Evolutionary conservation across 1,284 basidiomycete genomes (phyloP), one percentile per base, ranked within the genome.

Genomic region (Marasmius fiardii): DNA sequence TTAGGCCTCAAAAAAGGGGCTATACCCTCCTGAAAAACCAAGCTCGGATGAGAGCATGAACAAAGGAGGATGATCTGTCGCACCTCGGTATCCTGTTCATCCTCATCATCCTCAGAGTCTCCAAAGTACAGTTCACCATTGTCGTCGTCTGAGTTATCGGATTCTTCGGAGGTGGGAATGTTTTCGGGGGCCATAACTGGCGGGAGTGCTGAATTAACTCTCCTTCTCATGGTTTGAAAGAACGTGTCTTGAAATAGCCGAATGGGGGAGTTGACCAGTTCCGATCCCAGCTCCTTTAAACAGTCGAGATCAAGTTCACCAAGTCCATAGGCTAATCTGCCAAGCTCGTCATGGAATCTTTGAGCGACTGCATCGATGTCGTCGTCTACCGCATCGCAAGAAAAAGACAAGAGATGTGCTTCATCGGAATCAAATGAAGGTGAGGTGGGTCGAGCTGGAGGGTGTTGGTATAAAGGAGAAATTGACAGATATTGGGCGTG

Each of bases 401-500:
- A 31, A 16, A 58, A 51, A 20, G 57, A 53, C 20, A 53, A 1
- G 24, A n/a, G 26, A 7, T 10, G 14, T 24, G 5, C 7, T 31
- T 43, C 31, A 16, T 14, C 21, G 18, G 26, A 39, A 21, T 24
- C 35, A 14, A 5, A 43, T 12, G 33, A 21, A 43, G 52, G 55
- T 20, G 18, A 23, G 34, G 37, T 34, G 23, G 7, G 31, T 7
- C 21, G 23, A 14, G 31, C 24, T 2, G 41, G 26, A 53, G 54
- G 57, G 44, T 45, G 57, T 26, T 37, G 43, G 47, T 55, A 55
- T 18, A 58, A 58, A 14, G 47, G 50, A 33, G 45, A 47, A 14
- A 58, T 55, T 14, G n/a, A 43, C 12, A 58, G 55, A 45, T 51
- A 55, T 33, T 58, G 57, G 14, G 43, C 44, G 24, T 44, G n/a